phyloP scores from a whole-genome alignment of 345 rosid species.

The Noccaea caerulescens region DNA sequence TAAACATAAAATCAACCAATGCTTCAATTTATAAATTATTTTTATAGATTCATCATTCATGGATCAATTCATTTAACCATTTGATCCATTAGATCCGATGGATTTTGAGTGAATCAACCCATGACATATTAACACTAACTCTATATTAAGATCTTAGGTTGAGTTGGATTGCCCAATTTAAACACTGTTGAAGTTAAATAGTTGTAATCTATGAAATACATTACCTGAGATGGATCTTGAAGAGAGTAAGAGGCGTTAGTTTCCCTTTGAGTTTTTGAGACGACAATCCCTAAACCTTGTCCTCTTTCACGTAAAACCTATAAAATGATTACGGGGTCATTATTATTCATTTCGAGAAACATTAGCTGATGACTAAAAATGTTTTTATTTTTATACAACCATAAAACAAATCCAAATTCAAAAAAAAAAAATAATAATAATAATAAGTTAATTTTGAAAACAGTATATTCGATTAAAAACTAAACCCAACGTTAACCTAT shows the following conservation, averaged over 20 bases:
- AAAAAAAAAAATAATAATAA: not conserved
- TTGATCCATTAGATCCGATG: too few species aligned
- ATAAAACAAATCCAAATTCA: not conserved
- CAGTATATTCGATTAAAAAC: not conserved
- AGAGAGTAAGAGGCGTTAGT: conserved; percentile 59
- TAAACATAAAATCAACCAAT: too few species aligned
- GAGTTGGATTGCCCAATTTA: too few species aligned
- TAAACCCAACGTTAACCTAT: not conserved
- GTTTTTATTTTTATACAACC: not conserved
- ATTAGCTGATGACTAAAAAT: not conserved
- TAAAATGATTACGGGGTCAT: not conserved
- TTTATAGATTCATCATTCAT: too few species aligned
- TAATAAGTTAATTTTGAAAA: too few species aligned
- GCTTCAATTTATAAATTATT: too few species aligned
- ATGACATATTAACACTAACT: too few species aligned
- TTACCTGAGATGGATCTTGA: conserved; percentile 50
- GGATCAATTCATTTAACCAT: too few species aligned
- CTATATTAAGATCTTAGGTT: too few species aligned
- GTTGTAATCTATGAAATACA: too few species aligned
- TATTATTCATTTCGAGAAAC: not conserved
- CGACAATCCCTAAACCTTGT: conserved; percentile 56
- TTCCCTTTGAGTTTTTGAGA: conserved; percentile 52
- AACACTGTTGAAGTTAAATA: too few species aligned
- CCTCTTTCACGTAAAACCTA: conserved; percentile 50
- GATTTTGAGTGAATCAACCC: too few species aligned